Conservation (phyloP, 179 eudicot species). For the Spergularia azorica region DNA sequence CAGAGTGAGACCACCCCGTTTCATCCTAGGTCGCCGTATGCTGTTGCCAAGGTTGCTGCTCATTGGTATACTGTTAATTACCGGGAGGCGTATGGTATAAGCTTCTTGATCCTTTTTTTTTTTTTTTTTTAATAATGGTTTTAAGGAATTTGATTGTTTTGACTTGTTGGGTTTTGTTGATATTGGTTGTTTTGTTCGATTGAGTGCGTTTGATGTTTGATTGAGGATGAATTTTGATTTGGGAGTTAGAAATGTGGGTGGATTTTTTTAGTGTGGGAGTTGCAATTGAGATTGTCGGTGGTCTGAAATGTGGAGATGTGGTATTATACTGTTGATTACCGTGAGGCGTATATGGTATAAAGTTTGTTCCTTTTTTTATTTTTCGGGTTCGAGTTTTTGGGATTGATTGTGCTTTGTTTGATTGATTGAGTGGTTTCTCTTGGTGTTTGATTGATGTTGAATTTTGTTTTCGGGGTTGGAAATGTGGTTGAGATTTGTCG, state of each 20-base stretch:
- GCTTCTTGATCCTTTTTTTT: not conserved
- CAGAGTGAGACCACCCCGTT: constrained; percentile 81
- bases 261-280: no score
- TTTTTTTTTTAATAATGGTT: not conserved
- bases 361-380: no score
- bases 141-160: not conserved
- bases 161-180: not conserved
- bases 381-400: no score
- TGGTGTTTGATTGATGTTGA: not conserved
- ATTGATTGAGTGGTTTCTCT: not conserved
- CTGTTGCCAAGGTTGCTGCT: constrained; percentile 84
- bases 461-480: no score
- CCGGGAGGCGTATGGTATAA: constrained; percentile 80
- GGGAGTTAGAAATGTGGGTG: not conserved
- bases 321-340: no score
- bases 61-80: constrained; percentile 99
- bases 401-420: not conserved
- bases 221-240: not conserved
- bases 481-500: no score
- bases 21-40: constrained; percentile 95
- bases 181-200: not conserved
- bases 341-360: no score
- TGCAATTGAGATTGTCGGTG: not conserved
- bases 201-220: not conserved
- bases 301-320: not conserved